Evolutionary conservation across 257 asterid genomes (phyloP).

Genomic region (Handroanthus guayacan): DNA sequence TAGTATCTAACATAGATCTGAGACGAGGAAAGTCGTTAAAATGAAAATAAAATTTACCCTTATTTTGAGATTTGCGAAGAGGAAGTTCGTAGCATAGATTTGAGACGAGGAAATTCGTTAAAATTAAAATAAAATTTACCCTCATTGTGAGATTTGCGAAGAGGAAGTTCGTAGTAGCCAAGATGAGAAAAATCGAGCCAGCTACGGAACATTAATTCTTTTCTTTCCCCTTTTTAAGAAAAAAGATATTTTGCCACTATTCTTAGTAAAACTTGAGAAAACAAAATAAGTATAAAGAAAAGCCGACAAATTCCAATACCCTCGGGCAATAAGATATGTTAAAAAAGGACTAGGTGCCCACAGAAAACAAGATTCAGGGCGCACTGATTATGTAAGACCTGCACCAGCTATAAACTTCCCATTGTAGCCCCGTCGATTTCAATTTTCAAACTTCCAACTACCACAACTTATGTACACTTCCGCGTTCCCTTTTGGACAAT

Average conservation of each 20-base stretch:
- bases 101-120: constrained; percentile 31
- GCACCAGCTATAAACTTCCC: constrained; percentile 1
- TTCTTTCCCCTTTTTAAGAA: background rate
- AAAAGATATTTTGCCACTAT: background rate
- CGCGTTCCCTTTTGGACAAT: no score
- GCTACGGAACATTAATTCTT: background rate
- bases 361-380: background rate
- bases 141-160: background rate
- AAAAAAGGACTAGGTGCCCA: background rate
- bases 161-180: background rate
- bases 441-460: background rate
- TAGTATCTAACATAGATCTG: background rate
- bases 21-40: constrained; percentile 27
- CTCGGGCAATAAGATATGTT: constrained; percentile 9
- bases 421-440: background rate
- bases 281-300: background rate
- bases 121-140: background rate
- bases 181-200: background rate
- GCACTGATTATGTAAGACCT: background rate
- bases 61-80: background rate
- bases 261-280: background rate
- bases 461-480: background rate
- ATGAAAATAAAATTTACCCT: background rate
- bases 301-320: constrained; percentile 2
- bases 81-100: constrained; percentile 7